Base-by-base conservation (phyloP, 176 grass and related monocot species). In the Aegilops bicornis region DNA sequence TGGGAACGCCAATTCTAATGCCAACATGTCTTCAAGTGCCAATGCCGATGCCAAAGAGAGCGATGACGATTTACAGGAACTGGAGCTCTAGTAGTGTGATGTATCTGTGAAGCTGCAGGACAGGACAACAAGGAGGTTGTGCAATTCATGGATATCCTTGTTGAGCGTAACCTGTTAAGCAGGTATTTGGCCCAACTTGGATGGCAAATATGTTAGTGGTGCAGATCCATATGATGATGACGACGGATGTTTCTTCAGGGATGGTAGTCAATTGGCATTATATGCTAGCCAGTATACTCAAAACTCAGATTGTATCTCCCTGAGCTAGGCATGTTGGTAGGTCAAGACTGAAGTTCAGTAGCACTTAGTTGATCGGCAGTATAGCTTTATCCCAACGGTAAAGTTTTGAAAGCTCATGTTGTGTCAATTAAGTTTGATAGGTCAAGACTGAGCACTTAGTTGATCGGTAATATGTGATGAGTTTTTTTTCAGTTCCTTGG, bases 1-100 rank as follows among this genome's bases (percentile, higher is more conserved):
- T 69, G 90, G 79, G 2, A 76, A 86, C 6, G 81, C 89, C 8
- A 87, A 91, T 87, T 91, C 85, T 10, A 80, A 59, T 68, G 83
- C 82, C 31, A 62, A 79, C 54, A 64, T 69, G 36, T 58, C 59
- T 61, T 90, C 59, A 68, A 33, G 36, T 87, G 24, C 7, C 16
- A 24, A 6, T 50, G 24, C 10, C 11, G 23, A 6, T 39, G 22
- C 27, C 58, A 30, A 31, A 69, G 85, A 80, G 11, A 67, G 27
- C 8, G 20, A 17, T 48, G 48, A 17, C 29, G 85, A 73, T 58
- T 76, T 69, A 10, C 19, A 66, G 71, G 76, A 76, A 35, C 59
- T 75, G 45, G 80, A 84, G 27, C 36, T 75, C 22, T 84, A 47
- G n/a, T 84, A 68, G 66, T 59, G 68, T 40, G 35, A 83, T 3